Conservation (phyloP, 352 stramenopile species). For the Globisporangium iwayamae region DNA sequence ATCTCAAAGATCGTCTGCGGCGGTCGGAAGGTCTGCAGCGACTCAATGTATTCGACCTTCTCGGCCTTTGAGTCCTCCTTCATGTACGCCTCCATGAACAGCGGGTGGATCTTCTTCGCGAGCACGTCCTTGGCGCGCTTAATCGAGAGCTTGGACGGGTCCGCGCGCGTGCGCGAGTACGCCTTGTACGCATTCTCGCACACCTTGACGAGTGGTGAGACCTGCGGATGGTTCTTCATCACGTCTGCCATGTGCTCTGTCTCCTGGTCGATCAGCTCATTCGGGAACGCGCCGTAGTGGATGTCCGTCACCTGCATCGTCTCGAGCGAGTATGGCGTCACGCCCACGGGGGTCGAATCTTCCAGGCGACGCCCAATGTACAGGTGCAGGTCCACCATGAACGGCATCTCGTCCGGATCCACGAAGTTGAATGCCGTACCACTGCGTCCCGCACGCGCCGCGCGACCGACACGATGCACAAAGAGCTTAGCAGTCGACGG, state of each 20-base stretch:
- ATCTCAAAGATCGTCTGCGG: slow-evolving; percentile 97
- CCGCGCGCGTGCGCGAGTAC: slow-evolving; percentile 94
- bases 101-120: slow-evolving; percentile 90
- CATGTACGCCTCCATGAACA: slow-evolving; percentile 88
- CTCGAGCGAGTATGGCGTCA: slow-evolving; percentile 84
- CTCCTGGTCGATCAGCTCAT: slow-evolving; percentile 94
- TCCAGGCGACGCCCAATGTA: slow-evolving; percentile 91
- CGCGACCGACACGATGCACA: slow-evolving; percentile 95
- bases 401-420: slow-evolving; percentile 97
- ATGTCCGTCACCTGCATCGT: slow-evolving; percentile 96
- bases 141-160: slow-evolving; percentile 95
- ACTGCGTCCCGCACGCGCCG: slow-evolving; percentile 92
- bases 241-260: slow-evolving; percentile 93
- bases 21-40: slow-evolving; percentile 91
- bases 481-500: slow-evolving; percentile 92
- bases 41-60: slow-evolving; percentile 90
- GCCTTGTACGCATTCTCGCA: slow-evolving; percentile 98
- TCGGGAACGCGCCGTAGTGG: slow-evolving; percentile 97
- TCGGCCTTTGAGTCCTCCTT: slow-evolving; percentile 71
- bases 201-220: slow-evolving; percentile 83
- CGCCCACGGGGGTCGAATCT: slow-evolving; percentile 57
- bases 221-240: slow-evolving; percentile 71
- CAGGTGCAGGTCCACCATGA: slow-evolving; percentile 98
- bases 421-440: slow-evolving; percentile 96
- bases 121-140: slow-evolving; percentile 92